phyloP scores from a whole-genome alignment of 1,284 basidiomycete genomes.

The Cystobasidium pallidum region DNA sequence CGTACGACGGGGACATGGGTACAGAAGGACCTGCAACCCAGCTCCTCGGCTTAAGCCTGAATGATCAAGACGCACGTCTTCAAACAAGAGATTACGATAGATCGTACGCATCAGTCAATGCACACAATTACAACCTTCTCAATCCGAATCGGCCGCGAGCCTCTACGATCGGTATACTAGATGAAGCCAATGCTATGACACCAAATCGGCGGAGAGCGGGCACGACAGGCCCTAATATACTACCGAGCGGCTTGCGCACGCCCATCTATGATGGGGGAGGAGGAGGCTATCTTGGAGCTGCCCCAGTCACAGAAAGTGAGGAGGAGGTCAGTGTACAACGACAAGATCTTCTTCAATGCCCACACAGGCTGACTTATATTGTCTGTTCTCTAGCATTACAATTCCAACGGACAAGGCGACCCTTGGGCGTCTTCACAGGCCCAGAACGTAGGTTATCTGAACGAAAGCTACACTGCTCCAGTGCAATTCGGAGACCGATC shows the following conservation, averaged over 20 bases:
- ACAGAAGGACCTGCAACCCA: constrained; percentile 5
- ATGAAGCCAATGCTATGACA: constrained; percentile 58
- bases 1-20: background rate
- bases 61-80: background rate
- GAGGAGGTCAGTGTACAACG: constrained; percentile 18
- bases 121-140: background rate
- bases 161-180: constrained; percentile 87
- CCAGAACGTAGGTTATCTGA: background rate
- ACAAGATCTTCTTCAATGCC: too few relatives aligned
- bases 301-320: constrained; percentile 13
- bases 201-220: constrained; percentile 55
- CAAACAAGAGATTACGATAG: constrained; percentile 2
- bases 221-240: constrained; percentile 47
- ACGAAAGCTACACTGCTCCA: constrained; percentile 27
- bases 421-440: constrained; percentile 1
- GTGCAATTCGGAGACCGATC: constrained; percentile 24
- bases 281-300: constrained; percentile 18
- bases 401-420: background rate
- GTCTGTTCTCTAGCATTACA: background rate
- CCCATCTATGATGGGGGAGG: constrained; percentile 15
- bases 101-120: background rate
- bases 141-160: constrained; percentile 71
- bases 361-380: background rate
- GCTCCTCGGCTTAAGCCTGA: background rate
- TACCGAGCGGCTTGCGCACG: constrained; percentile 20